Evolutionary conservation across 176 grass and related monocot species (phyloP).

Genomic region (Hordeum vulgare): MorexV3_pseudomolecules_assembly NC_058521.1:3274536-3275035

Average conservation of each 20-base stretch:
- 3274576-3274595: constrained; percentile 66
- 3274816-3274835: background rate
- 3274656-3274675: background rate
- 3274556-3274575: constrained; percentile 48
- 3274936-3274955: background rate
- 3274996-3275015: background rate
- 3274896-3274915: background rate
- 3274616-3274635: constrained; percentile 44
- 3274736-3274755: background rate
- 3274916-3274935: background rate
- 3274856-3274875: background rate
- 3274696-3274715: background rate
- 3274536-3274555: constrained; percentile 13
- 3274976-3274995: background rate
- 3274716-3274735: background rate
- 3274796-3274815: constrained; percentile 3
- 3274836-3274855: background rate
- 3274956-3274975: background rate
- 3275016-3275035: constrained; percentile 57
- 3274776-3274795: background rate
- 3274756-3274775: background rate
- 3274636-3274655: constrained; percentile 45
- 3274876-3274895: background rate
- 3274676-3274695: background rate
- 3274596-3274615: constrained; percentile 51